Conservation (phyloP, 331 rosid species). For the Telfairia occidentalis region DNA sequence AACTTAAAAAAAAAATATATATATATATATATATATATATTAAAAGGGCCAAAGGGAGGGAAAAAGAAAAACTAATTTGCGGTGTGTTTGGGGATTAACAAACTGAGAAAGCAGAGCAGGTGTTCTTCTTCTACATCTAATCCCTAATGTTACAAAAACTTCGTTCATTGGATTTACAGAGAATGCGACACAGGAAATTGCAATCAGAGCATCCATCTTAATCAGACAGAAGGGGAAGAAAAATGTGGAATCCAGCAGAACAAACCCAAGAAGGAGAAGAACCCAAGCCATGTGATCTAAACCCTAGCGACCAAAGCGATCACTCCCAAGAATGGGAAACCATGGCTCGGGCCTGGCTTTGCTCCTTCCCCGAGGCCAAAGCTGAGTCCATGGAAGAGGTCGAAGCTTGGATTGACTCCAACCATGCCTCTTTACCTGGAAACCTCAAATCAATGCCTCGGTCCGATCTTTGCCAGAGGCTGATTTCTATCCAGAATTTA, state of each 20-base stretch:
- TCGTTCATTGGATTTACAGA: not conserved
- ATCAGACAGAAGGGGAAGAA: not conserved
- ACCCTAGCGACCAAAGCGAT: conserved; percentile 25
- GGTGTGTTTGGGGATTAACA: not conserved
- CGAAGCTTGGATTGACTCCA: conserved; percentile 81
- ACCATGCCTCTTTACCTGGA: conserved; percentile 49
- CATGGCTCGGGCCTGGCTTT: conserved; percentile 97
- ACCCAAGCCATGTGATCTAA: conserved; percentile 16
- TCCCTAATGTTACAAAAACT: not conserved
- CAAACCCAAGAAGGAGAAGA: conserved; percentile 25
- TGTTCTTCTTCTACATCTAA: not conserved
- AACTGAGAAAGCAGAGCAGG: not conserved
- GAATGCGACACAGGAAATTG: not conserved
- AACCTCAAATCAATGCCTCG: conserved; percentile 87
- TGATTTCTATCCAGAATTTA: conserved; percentile 74
- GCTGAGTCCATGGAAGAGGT: conserved; percentile 74
- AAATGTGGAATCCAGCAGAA: conserved; percentile 26
- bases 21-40: too few relatives aligned
- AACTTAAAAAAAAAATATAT: too few relatives aligned
- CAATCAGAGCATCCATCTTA: not conserved
- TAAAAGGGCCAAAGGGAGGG: too few relatives aligned
- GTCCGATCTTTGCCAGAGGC: conserved; percentile 61
- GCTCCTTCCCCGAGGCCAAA: conserved; percentile 67
- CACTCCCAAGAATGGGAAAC: conserved; percentile 76
- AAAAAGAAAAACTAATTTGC: not conserved